Conservation (phyloP, 78 protist species). For the Parvularia atlantis region DNA sequence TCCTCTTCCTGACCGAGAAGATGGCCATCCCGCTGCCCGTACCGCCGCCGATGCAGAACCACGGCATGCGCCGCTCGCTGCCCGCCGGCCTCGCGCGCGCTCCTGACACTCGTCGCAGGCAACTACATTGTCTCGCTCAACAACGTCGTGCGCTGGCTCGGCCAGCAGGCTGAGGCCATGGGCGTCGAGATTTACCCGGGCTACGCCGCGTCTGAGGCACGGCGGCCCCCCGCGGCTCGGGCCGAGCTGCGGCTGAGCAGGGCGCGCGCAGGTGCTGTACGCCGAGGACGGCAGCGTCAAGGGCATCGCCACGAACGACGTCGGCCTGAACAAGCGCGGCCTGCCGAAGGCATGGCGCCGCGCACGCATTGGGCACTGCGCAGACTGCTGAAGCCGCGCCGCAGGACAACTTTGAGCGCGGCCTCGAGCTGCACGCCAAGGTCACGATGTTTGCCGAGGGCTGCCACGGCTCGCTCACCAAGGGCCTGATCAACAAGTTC, state of each 20-base stretch:
- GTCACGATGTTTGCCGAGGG: conserved; percentile 89
- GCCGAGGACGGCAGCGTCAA: conserved; percentile 54
- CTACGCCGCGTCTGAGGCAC: conserved; percentile 63
- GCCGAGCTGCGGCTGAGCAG: too few relatives aligned
- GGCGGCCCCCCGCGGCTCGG: too few relatives aligned
- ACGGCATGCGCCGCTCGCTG: too few relatives aligned
- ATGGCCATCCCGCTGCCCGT: conserved; percentile 12
- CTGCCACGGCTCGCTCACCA: conserved; percentile 78
- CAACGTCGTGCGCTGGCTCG: conserved; percentile 70
- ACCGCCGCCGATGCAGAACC: conserved; percentile 61
- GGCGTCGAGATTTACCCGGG: conserved; percentile 94
- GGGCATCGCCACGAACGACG: conserved; percentile 80
- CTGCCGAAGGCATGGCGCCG: conserved; percentile 3
- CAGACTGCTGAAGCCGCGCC: conserved; percentile 1
- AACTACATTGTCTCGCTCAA: conserved; percentile 87
- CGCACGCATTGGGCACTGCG: neutral
- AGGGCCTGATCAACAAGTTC: conserved; percentile 50
- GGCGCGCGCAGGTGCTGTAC: conserved; percentile 3
- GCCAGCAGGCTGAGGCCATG: conserved; percentile 78
- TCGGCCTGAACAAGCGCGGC: conserved; percentile 80
- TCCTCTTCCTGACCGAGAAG: conserved; percentile 42
- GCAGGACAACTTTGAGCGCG: conserved; percentile 66
- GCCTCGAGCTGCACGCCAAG: conserved; percentile 83
- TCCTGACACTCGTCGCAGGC: too few relatives aligned
- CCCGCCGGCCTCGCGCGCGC: too few relatives aligned